A percentile compares a stretch with the other conserved stretches of the same genome.
Conservation (phyloP, 495 filamentous ascomycete genomes). For the Penicillium alfredii region DNA sequence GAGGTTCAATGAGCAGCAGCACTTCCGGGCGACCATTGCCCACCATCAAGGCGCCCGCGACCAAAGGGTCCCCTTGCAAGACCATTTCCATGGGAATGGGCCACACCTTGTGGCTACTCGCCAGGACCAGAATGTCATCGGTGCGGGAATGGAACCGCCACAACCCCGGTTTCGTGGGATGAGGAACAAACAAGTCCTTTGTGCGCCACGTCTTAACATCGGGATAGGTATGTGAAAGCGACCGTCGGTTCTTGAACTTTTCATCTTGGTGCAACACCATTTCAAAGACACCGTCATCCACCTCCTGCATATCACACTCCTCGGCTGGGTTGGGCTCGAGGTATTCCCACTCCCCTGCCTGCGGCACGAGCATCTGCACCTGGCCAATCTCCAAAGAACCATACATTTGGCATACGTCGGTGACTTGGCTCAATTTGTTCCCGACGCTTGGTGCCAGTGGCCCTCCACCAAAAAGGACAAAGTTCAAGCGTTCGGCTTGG, state of each 20-base stretch:
- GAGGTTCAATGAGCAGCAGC: slow-evolving; percentile 12
- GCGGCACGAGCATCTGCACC: slow-evolving; percentile 18
- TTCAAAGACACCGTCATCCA: slow-evolving; percentile 40
- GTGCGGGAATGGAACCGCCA: slow-evolving; percentile 49
- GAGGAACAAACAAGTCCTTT: slow-evolving; percentile 49
- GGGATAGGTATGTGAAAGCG: slow-evolving; percentile 20
- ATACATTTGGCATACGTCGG: slow-evolving; percentile 24
- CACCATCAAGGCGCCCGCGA: slow-evolving; percentile 12
- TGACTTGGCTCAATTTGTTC: slow-evolving; percentile 18
- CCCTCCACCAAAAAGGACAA: slow-evolving; percentile 24
- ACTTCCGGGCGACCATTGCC: slow-evolving; percentile 14
- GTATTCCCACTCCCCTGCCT: slow-evolving; percentile 39
- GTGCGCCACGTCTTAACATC: slow-evolving; percentile 40
- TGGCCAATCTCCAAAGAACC: slow-evolving; percentile 23
- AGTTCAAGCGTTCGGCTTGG: slow-evolving; percentile 17
- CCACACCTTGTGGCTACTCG: slow-evolving; percentile 9
- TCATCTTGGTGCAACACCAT: slow-evolving; percentile 26
- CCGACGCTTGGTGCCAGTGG: slow-evolving; percentile 16
- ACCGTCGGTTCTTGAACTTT: slow-evolving; percentile 7
- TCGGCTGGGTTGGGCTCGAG: slow-evolving; percentile 42
- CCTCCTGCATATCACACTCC: slow-evolving; percentile 38
- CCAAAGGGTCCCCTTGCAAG: slow-evolving; percentile 2
- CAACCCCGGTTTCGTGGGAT: slow-evolving; percentile 39
- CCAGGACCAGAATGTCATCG: slow-evolving; percentile 37
- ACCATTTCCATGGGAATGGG: slow-evolving; percentile 11